Conservation (phyloP, 352 stramenopile genomes). For the Blastocystis sp. region DNA sequence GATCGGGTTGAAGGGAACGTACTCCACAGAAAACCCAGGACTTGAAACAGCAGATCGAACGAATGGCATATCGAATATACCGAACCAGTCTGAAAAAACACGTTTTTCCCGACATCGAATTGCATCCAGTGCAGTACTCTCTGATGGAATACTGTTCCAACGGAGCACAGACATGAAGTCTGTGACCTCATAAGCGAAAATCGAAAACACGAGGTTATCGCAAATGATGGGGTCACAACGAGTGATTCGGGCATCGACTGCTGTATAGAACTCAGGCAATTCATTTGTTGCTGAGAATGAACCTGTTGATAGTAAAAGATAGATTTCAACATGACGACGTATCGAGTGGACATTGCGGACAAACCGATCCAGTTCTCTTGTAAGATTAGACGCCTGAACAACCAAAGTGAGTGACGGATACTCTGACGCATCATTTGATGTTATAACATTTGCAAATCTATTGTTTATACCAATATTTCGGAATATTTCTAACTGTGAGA, state of each 20-base stretch:
- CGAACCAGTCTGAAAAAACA: background rate
- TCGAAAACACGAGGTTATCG: background rate
- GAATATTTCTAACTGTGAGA: too few species aligned
- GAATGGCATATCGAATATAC: background rate
- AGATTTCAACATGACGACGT: background rate
- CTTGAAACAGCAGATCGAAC: background rate
- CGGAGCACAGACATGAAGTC: background rate
- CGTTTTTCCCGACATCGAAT: background rate
- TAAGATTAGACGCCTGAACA: background rate
- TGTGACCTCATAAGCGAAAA: background rate
- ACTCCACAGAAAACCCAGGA: background rate
- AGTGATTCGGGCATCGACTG: background rate
- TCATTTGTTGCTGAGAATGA: background rate
- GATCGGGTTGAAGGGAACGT: background rate
- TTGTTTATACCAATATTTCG: too few species aligned
- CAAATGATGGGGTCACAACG: background rate
- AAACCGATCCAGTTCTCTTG: background rate
- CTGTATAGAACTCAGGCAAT: background rate
- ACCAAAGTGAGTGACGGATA: background rate
- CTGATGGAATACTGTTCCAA: background rate
- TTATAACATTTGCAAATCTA: too few species aligned
- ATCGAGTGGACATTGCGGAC: background rate
- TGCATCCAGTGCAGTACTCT: background rate
- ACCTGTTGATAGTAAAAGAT: background rate
- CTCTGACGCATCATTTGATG: too few species aligned